These are phyloP conservation scores for Mrakia hoshinonis DNA, from an alignment of 768 basidiomycete genomes.

Conservation along the genomic window DNA sequence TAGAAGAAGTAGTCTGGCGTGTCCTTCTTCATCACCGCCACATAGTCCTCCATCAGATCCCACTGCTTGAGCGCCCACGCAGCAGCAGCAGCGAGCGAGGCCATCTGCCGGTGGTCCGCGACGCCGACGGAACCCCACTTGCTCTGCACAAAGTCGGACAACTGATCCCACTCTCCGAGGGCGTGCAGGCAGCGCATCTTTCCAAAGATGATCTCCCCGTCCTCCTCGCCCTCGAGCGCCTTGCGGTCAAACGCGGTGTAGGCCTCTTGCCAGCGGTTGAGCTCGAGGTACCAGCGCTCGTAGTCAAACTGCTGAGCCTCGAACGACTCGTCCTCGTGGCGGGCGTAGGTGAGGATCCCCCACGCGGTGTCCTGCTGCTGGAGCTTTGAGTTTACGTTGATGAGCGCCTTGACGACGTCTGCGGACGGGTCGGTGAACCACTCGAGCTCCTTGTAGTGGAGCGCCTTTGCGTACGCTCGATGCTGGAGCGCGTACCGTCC, in stretches of 20 bases:
- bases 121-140: constrained; percentile 69
- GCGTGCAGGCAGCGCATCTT: constrained; percentile 94
- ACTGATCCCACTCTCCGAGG: constrained; percentile 91
- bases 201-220: constrained; percentile 49
- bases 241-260: constrained; percentile 67
- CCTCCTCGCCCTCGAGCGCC: constrained; percentile 50
- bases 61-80: constrained; percentile 95
- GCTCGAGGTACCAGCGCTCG: constrained; percentile 96
- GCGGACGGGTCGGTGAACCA: constrained; percentile 88
- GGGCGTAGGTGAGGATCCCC: constrained; percentile 85
- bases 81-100: constrained; percentile 92
- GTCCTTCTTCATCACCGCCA: constrained; percentile 81
- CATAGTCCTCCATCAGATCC: constrained; percentile 98
- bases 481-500: constrained; percentile 85
- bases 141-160: constrained; percentile 75
- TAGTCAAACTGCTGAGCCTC: constrained; percentile 56
- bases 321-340: constrained; percentile 51
- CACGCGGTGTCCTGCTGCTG: constrained; percentile 97
- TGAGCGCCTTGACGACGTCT: constrained; percentile 83
- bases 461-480: constrained; percentile 90
- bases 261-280: constrained; percentile 94
- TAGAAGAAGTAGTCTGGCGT: constrained; percentile 93
- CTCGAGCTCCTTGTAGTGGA: constrained; percentile 97
- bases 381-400: constrained; percentile 89
- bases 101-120: constrained; percentile 78